phyloP scores from a whole-genome alignment of 306 rosid genomes.

The Calophaca sinica region DNA sequence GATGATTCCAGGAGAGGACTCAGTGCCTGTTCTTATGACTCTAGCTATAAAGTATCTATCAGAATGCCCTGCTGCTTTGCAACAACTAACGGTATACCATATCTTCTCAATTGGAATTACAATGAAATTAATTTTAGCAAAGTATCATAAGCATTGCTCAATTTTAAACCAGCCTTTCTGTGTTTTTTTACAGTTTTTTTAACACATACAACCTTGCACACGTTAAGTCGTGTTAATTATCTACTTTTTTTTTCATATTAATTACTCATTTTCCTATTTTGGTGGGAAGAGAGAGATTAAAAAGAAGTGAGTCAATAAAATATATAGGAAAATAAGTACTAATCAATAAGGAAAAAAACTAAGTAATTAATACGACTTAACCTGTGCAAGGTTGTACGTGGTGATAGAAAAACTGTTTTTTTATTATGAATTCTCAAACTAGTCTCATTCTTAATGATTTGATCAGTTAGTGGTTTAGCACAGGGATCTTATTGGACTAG shows the following conservation, averaged over 20 bases:
- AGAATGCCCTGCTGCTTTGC: conserved; percentile 78
- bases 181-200: too few relatives aligned
- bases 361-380: too few relatives aligned
- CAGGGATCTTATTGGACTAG: conserved; percentile 13
- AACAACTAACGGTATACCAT: conserved; percentile 66
- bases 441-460: conserved; percentile 28
- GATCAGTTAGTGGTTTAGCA: conserved; percentile 29
- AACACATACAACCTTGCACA: too few relatives aligned
- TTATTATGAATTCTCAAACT: neutral
- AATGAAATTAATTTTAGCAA: neutral
- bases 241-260: too few relatives aligned
- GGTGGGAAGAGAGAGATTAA: too few relatives aligned
- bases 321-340: too few relatives aligned
- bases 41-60: conserved; percentile 79
- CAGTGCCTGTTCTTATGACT: conserved; percentile 88
- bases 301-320: too few relatives aligned
- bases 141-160: conserved; percentile 4
- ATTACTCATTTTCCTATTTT: too few relatives aligned
- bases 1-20: conserved; percentile 98
- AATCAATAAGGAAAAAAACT: too few relatives aligned
- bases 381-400: too few relatives aligned
- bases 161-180: neutral
- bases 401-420: too few relatives aligned
- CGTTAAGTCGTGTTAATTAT: too few relatives aligned
- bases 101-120: conserved; percentile 3